A percentile compares a stretch with the other conserved stretches of the same genome.
phyloP scores from a whole-genome alignment of 176 grass and related monocot species.

The Triticum monococcum region DNA sequence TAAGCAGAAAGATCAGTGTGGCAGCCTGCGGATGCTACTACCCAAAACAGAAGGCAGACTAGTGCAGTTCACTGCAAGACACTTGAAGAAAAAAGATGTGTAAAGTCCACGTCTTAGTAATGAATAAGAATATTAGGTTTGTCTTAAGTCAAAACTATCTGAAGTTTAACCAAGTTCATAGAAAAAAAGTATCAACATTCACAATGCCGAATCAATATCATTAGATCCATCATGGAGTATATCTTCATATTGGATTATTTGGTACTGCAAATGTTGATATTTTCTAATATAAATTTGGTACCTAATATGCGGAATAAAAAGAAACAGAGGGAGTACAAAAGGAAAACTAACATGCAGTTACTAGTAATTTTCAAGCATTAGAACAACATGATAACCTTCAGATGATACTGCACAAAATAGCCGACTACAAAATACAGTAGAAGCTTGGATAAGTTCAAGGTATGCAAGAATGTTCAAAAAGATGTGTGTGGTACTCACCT shows the following conservation, averaged over 20 bases:
- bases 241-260: too few species aligned
- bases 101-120: background rate
- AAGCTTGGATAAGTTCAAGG: background rate
- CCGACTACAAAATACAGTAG: background rate
- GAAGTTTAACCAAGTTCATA: too few species aligned
- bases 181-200: too few species aligned
- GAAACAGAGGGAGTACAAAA: background rate
- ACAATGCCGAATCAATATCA: too few species aligned
- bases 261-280: too few species aligned
- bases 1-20: constrained; percentile 1
- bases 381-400: constrained; percentile 19
- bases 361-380: constrained; percentile 1
- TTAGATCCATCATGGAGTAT: too few species aligned
- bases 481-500: constrained; percentile 42
- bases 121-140: background rate
- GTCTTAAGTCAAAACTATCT: too few species aligned
- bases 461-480: constrained; percentile 5
- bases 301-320: too few species aligned
- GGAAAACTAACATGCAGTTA: background rate
- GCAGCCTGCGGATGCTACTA: constrained; percentile 20
- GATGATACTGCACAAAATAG: constrained; percentile 3
- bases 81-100: background rate
- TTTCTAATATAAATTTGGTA: too few species aligned
- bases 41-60: background rate
- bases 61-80: background rate